Conservation (phyloP, 306 rosid genomes). For the Trifolium fragiferum region DNA sequence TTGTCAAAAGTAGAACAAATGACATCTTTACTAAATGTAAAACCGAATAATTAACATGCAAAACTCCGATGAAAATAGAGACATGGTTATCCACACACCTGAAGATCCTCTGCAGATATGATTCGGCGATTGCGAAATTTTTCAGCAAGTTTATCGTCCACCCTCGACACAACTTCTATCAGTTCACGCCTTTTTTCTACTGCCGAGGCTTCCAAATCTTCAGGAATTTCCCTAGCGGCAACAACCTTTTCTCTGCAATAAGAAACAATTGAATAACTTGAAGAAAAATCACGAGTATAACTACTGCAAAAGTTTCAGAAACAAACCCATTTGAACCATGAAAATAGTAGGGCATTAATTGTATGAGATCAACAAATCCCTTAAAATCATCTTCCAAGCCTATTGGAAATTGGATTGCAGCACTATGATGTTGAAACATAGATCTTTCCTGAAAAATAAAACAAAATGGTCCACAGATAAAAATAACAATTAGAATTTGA, state of each 20-base stretch:
- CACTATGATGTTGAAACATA: slow-evolving; percentile 88
- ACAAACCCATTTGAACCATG: slow-evolving; percentile 83
- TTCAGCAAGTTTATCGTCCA: slow-evolving; percentile 90
- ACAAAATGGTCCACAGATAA: neutral
- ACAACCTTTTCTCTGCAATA: slow-evolving; percentile 71
- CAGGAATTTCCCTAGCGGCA: slow-evolving; percentile 71
- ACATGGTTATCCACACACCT: slow-evolving; percentile 51
- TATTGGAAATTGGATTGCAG: slow-evolving; percentile 92
- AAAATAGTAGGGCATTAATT: slow-evolving; percentile 74
- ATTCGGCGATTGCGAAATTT: slow-evolving; percentile 72
- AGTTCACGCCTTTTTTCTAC: slow-evolving; percentile 86
- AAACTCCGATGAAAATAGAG: neutral
- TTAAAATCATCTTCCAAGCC: slow-evolving; percentile 89
- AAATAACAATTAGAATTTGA: neutral
- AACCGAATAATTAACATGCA: neutral
- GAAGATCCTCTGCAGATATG: slow-evolving; percentile 75
- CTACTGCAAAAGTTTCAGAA: slow-evolving; percentile 26
- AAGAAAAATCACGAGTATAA: slow-evolving; percentile 14
- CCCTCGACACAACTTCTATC: slow-evolving; percentile 79
- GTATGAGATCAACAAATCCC: slow-evolving; percentile 92
- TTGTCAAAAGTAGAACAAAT: too few relatives aligned
- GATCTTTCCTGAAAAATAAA: slow-evolving; percentile 72
- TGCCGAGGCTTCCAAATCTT: slow-evolving; percentile 72
- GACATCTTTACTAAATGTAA: neutral
- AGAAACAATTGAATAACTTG: slow-evolving; percentile 24